These are phyloP conservation scores for Podospora tetraspora DNA, from an alignment of 495 filamentous ascomycete species.

Conservation along the genomic window DNA sequence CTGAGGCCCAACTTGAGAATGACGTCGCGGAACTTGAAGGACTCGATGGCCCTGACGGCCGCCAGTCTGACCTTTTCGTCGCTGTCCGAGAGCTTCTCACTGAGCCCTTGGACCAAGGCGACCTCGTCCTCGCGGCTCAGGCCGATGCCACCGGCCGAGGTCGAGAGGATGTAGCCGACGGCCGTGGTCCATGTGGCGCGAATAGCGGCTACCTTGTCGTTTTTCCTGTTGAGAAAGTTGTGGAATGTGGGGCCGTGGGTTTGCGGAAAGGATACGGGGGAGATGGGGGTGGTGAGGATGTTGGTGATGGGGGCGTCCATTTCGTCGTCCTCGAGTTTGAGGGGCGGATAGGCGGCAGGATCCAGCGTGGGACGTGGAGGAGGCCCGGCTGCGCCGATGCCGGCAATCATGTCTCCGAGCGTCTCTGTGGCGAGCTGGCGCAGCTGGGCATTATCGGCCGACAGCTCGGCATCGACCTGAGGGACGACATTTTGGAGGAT, in stretches of 20 bases:
- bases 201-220: conserved; percentile 77
- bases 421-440: conserved; percentile 87
- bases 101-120: conserved; percentile 63
- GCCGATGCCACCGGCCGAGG: conserved; percentile 81
- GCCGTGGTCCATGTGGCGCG: conserved; percentile 79
- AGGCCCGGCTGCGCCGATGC: conserved; percentile 83
- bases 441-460: conserved; percentile 80
- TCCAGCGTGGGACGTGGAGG: conserved; percentile 68
- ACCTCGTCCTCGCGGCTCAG: conserved; percentile 72
- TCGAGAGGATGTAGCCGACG: conserved; percentile 72
- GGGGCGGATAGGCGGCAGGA: conserved; percentile 72
- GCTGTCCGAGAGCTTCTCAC: conserved; percentile 73
- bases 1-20: conserved; percentile 70
- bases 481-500: conserved; percentile 92
- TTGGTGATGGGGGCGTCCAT: conserved; percentile 43
- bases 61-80: conserved; percentile 90
- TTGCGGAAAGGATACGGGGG: conserved; percentile 77
- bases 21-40: conserved; percentile 70
- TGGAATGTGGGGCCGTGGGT: conserved; percentile 71
- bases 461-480: conserved; percentile 87
- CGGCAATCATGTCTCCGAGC: conserved; percentile 86
- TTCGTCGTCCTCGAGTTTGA: conserved; percentile 55
- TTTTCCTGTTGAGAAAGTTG: conserved; percentile 71
- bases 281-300: conserved; percentile 69
- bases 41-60: conserved; percentile 73